A percentile compares a stretch with the other conserved stretches of the same genome.
These are phyloP conservation scores for Fusarium annulatum DNA, from an alignment of 2,329 filamentous ascomycete species.

Conservation along the genomic window DNA sequence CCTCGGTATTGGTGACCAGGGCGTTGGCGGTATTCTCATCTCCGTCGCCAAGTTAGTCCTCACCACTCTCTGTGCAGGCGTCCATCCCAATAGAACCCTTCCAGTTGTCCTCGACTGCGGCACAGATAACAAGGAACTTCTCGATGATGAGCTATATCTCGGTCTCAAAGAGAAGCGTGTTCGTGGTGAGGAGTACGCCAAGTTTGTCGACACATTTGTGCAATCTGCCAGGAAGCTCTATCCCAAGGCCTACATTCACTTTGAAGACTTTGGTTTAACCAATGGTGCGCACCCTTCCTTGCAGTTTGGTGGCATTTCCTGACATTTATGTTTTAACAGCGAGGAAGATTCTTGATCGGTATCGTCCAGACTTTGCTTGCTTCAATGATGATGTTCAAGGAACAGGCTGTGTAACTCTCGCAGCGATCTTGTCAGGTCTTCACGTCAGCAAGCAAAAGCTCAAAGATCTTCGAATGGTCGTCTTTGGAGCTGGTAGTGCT, in stretches of 20 bases:
- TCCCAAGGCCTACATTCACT: conserved; percentile 86
- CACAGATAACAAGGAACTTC: conserved; percentile 80
- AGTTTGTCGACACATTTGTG: conserved; percentile 81
- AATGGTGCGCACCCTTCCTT: conserved; percentile 64
- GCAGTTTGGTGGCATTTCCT: neutral
- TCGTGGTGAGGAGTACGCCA: conserved; percentile 78
- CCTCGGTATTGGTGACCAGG: conserved; percentile 89
- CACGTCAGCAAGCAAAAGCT: conserved; percentile 75
- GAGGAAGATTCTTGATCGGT: conserved; percentile 79
- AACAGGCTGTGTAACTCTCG: conserved; percentile 87
- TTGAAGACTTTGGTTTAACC: conserved; percentile 84
- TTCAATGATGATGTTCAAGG: conserved; percentile 95
- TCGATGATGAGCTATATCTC: conserved; percentile 82
- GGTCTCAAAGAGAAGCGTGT: conserved; percentile 75
- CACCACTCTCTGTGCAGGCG: conserved; percentile 86
- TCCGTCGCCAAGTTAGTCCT: conserved; percentile 85
- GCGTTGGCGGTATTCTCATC: conserved; percentile 85
- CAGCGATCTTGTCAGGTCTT: conserved; percentile 81
- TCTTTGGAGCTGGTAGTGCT: conserved; percentile 85
- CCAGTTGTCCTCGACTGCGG: conserved; percentile 89
- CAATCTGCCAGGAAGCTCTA: conserved; percentile 74
- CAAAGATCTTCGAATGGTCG: conserved; percentile 74
- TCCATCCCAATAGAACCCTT: conserved; percentile 81
- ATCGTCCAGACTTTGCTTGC: conserved; percentile 78
- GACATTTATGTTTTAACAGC: conserved; percentile 54